Conservation (phyloP, 805 yeast genomes). For the Candida cerambycidarum region DNA sequence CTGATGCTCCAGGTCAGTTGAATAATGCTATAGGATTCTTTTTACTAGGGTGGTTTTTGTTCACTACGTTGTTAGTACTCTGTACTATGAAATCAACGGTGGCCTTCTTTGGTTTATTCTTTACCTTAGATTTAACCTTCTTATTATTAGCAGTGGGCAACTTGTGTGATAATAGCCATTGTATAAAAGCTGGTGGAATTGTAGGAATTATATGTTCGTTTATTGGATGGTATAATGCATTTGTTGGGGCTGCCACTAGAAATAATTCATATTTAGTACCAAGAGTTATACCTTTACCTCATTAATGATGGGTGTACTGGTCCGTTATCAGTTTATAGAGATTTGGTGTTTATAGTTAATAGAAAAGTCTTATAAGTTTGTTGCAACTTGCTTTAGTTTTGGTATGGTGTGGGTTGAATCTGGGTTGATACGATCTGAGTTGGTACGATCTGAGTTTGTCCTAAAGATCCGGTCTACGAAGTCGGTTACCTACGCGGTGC, state of each 20-base stretch:
- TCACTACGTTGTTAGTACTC: constrained; percentile 53
- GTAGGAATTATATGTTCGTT: constrained; percentile 57
- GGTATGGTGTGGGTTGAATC: too few relatives aligned
- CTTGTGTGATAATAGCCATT: constrained; percentile 41
- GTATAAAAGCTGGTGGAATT: constrained; percentile 60
- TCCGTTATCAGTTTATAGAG: neutral
- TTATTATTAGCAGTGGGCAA: constrained; percentile 53
- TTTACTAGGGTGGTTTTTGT: constrained; percentile 61
- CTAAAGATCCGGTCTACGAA: too few relatives aligned
- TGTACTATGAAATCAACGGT: constrained; percentile 66
- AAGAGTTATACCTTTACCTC: constrained; percentile 50
- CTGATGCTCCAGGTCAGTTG: constrained; percentile 31
- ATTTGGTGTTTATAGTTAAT: too few relatives aligned
- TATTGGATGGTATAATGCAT: constrained; percentile 63
- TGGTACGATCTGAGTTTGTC: too few relatives aligned
- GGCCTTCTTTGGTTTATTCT: constrained; percentile 58
- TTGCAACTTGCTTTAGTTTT: too few relatives aligned
- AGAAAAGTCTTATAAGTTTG: too few relatives aligned
- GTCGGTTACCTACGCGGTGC: too few relatives aligned
- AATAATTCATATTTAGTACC: constrained; percentile 59
- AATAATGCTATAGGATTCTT: constrained; percentile 58
- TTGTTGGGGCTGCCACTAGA: constrained; percentile 58
- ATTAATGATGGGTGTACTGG: too few relatives aligned
- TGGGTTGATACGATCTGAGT: too few relatives aligned
- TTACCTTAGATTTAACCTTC: constrained; percentile 54